Base-by-base conservation (phyloP, 1,284 basidiomycete genomes). In the Tilletia horrida region DNA sequence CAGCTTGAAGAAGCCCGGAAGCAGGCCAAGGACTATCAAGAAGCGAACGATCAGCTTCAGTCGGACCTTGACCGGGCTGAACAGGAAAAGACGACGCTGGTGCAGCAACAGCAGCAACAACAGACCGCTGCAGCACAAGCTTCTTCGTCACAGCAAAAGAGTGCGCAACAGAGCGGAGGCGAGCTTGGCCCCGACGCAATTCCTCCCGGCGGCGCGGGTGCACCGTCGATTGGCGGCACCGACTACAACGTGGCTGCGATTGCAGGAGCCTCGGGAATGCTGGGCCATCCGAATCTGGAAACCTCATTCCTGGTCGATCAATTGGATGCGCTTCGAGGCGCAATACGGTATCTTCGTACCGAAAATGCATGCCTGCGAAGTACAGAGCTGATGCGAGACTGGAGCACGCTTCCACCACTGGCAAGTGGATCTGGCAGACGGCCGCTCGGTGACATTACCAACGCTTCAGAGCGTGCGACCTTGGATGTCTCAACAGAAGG, bases 361-460 rank as follows among this genome's bases (percentile, higher is more conserved):
- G 95, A 98, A 82, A 98, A 98, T 82, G 87, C 91, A 1, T 91
- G 91, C 80, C 88, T 98, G 81, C 94, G 91, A 80, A 90, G 92
- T 1, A 89, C 91, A 79, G 91, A 93, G 77, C 85, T 97, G 0
- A 87, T 94, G 71, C 86, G 87, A 66, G 90, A 93, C 75, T 88
- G 61, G 43, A 44, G 40, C 40, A 16, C 61, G 21, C 11, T 45
- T 13, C 8, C 61, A 42, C 40, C 43, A 16, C 40, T 62, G n/a
- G 21, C 61, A 9, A 42, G n/a, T 44, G 40, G 9, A 25, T 25
- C 61, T 3, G 29, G 14, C 31, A 18, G 55, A 48, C 25, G 43
- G 11, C 40, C 44, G 21, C 43, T 42, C 13, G 59, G 57, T n/a
- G 43, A 27, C 43, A 29, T 27, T n/a, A 21, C 45, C 13, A 65